phyloP scores from a whole-genome alignment of 108 stramenopile genomes.

The Cyclotella atomus region DNA sequence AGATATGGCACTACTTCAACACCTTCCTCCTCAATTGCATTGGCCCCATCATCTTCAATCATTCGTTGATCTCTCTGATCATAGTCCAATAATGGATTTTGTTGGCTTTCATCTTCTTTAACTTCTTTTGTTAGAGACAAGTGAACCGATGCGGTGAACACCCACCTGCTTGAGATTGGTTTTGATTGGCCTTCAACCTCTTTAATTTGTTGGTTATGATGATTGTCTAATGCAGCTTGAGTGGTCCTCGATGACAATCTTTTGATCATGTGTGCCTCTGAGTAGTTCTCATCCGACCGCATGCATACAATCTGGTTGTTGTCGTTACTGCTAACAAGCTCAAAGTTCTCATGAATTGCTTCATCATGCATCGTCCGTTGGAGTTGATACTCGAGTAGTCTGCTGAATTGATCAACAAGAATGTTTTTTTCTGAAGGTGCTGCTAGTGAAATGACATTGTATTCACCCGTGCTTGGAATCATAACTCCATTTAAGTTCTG shows the following conservation, averaged over 20 bases:
- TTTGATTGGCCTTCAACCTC: neutral
- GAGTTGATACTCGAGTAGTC: neutral
- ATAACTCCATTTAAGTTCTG: constrained; percentile 34
- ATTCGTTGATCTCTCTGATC: neutral
- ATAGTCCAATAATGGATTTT: neutral
- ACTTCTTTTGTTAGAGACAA: constrained; percentile 7
- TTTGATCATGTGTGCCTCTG: neutral
- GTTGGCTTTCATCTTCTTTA: neutral
- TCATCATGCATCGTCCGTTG: neutral
- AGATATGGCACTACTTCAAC: constrained; percentile 27
- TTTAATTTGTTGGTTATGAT: neutral
- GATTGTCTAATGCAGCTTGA: constrained; percentile 15
- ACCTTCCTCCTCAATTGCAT: constrained; percentile 13
- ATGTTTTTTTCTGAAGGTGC: constrained; percentile 6
- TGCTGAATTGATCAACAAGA: constrained; percentile 11
- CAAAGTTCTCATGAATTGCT: constrained; percentile 13
- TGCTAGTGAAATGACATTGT: constrained; percentile 3
- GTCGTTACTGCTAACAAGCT: constrained; percentile 7
- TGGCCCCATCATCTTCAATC: neutral
- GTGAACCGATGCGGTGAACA: constrained; percentile 10
- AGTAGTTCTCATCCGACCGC: neutral
- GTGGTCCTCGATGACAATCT: neutral
- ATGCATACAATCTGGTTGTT: constrained; percentile 13
- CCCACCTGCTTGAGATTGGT: constrained; percentile 16
- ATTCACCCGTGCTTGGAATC: constrained; percentile 17